Base-by-base conservation (phyloP, 768 basidiomycete species). In the Cystofilobasidium ferigula region DNA sequence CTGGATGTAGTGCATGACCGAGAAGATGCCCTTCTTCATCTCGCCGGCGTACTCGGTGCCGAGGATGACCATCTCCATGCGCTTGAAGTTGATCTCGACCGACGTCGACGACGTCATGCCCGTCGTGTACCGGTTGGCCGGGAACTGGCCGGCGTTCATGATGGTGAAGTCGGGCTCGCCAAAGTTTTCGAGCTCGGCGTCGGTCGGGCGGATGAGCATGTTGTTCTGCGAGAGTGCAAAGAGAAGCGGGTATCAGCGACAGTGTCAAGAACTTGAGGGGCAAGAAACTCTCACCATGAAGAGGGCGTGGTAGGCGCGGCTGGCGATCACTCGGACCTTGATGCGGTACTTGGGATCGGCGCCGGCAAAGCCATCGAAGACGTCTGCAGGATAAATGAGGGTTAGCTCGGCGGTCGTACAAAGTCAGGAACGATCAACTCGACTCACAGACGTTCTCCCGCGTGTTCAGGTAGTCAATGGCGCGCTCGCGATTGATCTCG, bases 1-100 rank as follows among this genome's bases (percentile, higher is more conserved):
- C 81, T 94, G 91, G 68, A 99, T 83, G 77, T 98, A 99, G 79
- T 99, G 94, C 94, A 99, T 99, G 72, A 99, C 92, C 51, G 88
- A 90, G 81, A 99, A 99, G 76, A 99, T 89, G 74, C 95, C 95
- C 84, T 99, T 99, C 81, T 99, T 99, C 95, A 99, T 99, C 81
- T 99, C 92, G 59, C 92, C 92, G 35, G 92, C 92, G 74, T 97
- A 97, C 60, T 70, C 73, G 54, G 74, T 75, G 18, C 79, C 94
- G 72, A 99, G 89, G 74, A 99, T 98, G 73, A 99, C 94, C 95
- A 99, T 99, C 78, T 99, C 95, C 91, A 92, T 95, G 45, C 95
- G 89, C 82, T 95, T 95, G 80, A 99, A 98, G 84, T 99, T 99
- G 81, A 99, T 90, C 79, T 97, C 94, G 58, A 99, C 94, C 3